phyloP scores from a whole-genome alignment of 2,329 filamentous ascomycete genomes.

The Ophiostoma himal-ulmi region DNA sequence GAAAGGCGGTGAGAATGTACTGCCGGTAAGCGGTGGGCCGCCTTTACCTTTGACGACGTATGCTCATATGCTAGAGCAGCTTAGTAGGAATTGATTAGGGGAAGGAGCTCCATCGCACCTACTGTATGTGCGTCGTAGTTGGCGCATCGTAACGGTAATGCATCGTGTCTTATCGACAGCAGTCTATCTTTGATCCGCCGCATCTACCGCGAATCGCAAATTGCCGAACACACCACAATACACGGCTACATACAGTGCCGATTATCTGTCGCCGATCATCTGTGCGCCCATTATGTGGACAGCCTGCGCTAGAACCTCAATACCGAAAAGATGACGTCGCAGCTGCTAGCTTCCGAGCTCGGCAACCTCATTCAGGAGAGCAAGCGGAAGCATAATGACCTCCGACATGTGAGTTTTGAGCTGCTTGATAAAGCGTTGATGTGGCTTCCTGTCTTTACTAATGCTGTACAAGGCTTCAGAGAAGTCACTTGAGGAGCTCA shows the following conservation, averaged over 20 bases:
- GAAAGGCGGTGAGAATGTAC: constrained; percentile 25
- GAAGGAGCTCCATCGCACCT: constrained; percentile 15
- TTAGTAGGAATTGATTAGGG: constrained; percentile 37
- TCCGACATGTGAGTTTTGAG: constrained; percentile 58
- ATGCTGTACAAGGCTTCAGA: constrained; percentile 66
- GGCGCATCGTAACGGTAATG: constrained; percentile 6
- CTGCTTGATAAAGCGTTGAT: neutral
- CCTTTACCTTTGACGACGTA: constrained; percentile 29
- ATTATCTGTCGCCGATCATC: neutral
- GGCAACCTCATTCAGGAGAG: constrained; percentile 90
- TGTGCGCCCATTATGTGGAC: constrained; percentile 23
- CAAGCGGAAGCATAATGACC: constrained; percentile 86
- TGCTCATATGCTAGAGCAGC: neutral
- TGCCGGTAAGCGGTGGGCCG: constrained; percentile 36
- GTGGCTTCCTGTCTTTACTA: neutral
- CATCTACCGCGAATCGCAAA: neutral
- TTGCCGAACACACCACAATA: neutral
- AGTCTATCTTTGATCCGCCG: neutral
- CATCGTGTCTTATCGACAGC: constrained; percentile 13
- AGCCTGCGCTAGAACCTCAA: constrained; percentile 12
- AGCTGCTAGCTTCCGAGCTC: constrained; percentile 82
- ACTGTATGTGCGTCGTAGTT: constrained; percentile 7
- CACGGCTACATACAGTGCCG: constrained; percentile 7
- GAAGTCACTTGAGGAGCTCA: constrained; percentile 86
- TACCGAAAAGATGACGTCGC: constrained; percentile 68